Conservation (phyloP, 176 grass and related monocot species). For the Zoysia japonica region DNA sequence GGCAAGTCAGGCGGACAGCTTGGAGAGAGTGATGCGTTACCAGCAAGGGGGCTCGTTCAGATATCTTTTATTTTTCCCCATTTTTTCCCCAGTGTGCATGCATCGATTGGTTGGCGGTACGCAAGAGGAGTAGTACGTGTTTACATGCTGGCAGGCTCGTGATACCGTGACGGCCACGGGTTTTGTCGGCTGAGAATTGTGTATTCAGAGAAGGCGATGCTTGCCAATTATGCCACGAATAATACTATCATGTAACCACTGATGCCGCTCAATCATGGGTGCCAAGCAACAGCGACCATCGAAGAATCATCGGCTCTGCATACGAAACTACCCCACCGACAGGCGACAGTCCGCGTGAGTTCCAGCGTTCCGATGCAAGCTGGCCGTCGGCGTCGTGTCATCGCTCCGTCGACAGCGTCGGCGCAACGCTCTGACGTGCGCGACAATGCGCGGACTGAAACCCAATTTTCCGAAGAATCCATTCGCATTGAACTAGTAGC, state of each 20-base stretch:
- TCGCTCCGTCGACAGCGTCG: constrained; percentile 34
- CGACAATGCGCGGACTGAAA: background rate
- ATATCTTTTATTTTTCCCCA: background rate
- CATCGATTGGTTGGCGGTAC: background rate
- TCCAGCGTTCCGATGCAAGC: constrained; percentile 18
- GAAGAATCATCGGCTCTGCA: no score
- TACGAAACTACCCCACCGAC: constrained; percentile 23
- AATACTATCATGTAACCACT: no score
- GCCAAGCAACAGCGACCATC: no score
- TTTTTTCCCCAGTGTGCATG: background rate
- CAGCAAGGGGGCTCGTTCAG: background rate
- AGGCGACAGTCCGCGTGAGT: background rate
- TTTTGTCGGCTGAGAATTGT: no score
- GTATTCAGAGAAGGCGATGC: no score
- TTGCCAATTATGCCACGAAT: no score
- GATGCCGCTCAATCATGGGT: no score
- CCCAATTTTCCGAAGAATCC: background rate
- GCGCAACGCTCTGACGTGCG: constrained; percentile 28
- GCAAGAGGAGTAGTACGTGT: no score
- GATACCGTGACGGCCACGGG: no score
- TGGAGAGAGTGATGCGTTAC: constrained; percentile 29
- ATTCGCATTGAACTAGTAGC: no score
- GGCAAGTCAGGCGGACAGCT: constrained; percentile 10
- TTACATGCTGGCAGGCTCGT: no score
- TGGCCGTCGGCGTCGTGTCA: constrained; percentile 28